phyloP scores from a whole-genome alignment of 2,329 filamentous ascomycete species.

The Botrytis sinoallii region DNA sequence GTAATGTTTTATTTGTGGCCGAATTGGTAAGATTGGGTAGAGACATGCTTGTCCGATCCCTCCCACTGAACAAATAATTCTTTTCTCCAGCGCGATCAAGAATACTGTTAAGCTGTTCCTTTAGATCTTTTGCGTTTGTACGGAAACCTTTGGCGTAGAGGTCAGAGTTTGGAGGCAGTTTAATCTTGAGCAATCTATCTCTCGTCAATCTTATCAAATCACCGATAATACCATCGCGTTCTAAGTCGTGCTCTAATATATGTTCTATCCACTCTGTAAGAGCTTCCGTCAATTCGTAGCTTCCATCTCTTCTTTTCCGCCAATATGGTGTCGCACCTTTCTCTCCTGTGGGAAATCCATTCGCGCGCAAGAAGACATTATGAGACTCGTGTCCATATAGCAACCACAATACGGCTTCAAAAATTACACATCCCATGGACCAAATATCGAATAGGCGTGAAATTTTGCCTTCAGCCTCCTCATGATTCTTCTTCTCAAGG shows the following conservation, averaged over 20 bases:
- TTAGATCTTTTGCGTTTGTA: not conserved
- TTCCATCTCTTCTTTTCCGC: not conserved
- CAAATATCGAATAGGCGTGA: conserved; percentile 10
- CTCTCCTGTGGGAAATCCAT: not conserved
- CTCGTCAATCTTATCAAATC: not conserved
- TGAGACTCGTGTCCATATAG: not conserved
- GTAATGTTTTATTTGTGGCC: not conserved
- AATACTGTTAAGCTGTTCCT: not conserved
- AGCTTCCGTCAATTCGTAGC: not conserved
- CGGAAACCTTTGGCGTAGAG: not conserved
- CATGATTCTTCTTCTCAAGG: not conserved
- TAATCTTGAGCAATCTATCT: not conserved
- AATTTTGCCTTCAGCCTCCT: not conserved
- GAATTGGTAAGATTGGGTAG: not conserved
- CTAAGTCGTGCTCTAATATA: not conserved
- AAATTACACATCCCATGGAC: conserved; percentile 7
- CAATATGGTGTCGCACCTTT: not conserved
- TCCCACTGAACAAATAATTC: not conserved
- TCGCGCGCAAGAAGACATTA: not conserved
- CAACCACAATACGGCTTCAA: conserved; percentile 10
- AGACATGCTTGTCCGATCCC: not conserved
- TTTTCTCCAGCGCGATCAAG: not conserved
- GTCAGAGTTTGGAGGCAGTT: not conserved
- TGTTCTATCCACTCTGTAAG: not conserved
- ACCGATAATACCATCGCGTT: not conserved